A percentile compares a stretch with the other conserved stretches of the same genome.
Conservation (phyloP, 768 basidiomycete species). For the Stropharia rugosoannulata region DNA sequence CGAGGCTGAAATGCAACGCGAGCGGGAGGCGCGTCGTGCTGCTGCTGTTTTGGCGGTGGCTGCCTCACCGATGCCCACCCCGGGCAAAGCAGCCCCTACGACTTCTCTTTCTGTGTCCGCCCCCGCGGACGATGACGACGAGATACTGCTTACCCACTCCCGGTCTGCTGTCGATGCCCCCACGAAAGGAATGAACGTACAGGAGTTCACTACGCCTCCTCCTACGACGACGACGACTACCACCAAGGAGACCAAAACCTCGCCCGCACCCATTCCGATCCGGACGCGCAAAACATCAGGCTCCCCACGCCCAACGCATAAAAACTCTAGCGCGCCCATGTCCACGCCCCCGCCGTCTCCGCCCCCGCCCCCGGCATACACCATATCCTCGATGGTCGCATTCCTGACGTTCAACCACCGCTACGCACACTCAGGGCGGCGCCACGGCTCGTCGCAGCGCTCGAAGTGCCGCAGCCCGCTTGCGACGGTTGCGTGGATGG, state of each 20-base stretch:
- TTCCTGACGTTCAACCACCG: conserved; percentile 20
- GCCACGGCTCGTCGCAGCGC: too few relatives aligned
- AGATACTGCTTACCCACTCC: background rate
- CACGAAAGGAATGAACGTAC: too few relatives aligned
- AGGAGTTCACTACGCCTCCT: background rate
- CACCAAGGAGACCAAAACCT: background rate
- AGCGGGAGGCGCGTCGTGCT: background rate
- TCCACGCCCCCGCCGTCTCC: conserved; percentile 9
- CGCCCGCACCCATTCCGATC: background rate
- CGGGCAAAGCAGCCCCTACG: background rate
- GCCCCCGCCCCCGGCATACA: conserved; percentile 8
- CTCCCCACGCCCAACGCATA: conserved; percentile 1
- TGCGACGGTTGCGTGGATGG: conserved; percentile 5
- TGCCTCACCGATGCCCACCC: background rate
- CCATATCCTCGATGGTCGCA: conserved; percentile 19
- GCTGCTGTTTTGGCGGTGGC: background rate
- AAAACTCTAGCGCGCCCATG: too few relatives aligned
- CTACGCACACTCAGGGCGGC: background rate
- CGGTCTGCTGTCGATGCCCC: too few relatives aligned
- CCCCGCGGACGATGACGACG: background rate
- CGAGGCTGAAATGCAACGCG: conserved; percentile 9
- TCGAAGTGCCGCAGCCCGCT: background rate
- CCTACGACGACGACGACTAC: background rate
- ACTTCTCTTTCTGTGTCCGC: background rate
- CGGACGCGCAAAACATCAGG: background rate